Evolutionary conservation across 495 filamentous ascomycete genomes (phyloP).

Genomic region (Aspergillus olivimuriae): DNA sequence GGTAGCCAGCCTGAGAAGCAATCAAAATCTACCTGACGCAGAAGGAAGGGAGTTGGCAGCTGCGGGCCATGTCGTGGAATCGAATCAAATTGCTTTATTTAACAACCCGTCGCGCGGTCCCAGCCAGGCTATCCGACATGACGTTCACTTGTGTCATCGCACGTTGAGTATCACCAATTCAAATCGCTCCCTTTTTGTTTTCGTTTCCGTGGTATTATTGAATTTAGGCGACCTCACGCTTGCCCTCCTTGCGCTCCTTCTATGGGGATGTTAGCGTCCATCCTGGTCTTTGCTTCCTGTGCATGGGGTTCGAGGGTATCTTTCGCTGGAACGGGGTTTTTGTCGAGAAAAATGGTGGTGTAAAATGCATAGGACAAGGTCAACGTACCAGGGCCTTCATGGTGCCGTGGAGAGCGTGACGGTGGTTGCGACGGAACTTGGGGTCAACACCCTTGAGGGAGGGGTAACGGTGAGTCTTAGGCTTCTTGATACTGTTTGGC

Average conservation of each 20-base stretch:
- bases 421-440: slow-evolving; percentile 99
- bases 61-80: slow-evolving; percentile 12
- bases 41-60: background rate
- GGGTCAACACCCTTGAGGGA: slow-evolving; percentile 98
- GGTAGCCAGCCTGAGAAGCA: too few relatives aligned
- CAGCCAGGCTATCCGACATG: slow-evolving; percentile 13
- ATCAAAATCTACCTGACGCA: slow-evolving; percentile 2
- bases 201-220: slow-evolving; percentile 17
- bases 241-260: slow-evolving; percentile 98
- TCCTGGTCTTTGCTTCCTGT: background rate
- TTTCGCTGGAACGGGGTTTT: background rate
- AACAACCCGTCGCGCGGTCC: slow-evolving; percentile 11
- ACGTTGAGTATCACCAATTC: slow-evolving; percentile 33
- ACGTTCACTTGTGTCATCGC: slow-evolving; percentile 27
- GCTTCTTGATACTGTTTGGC: slow-evolving; percentile 91
- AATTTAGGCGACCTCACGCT: slow-evolving; percentile 80
- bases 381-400: slow-evolving; percentile 89
- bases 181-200: slow-evolving; percentile 32
- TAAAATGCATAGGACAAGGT: background rate
- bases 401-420: slow-evolving; percentile 97
- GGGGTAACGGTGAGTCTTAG: slow-evolving; percentile 97
- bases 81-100: slow-evolving; percentile 17
- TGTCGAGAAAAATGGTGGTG: background rate
- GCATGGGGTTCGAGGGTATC: background rate
- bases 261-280: slow-evolving; percentile 50